Conservation (phyloP, 1,139 yeast genomes). For the Zygoascus sp. region DNA sequence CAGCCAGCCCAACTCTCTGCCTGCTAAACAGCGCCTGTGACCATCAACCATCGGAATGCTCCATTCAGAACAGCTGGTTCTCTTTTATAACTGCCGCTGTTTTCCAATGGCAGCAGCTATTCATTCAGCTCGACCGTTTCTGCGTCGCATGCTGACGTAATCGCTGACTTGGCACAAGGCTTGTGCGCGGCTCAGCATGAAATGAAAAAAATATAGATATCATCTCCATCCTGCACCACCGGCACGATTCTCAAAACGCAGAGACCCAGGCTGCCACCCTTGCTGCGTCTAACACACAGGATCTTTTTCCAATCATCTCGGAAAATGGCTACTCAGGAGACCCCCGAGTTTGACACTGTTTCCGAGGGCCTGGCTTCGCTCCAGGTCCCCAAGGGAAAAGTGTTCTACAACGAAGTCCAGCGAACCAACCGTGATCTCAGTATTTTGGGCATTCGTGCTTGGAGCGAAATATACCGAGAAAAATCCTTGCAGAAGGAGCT, state of each 20-base stretch:
- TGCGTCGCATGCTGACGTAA: too few relatives aligned
- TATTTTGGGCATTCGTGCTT: conserved; percentile 78
- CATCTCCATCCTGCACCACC: neutral
- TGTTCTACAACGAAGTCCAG: conserved; percentile 93
- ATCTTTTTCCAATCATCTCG: too few relatives aligned
- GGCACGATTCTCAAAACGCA: neutral
- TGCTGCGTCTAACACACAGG: too few relatives aligned
- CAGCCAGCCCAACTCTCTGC: too few relatives aligned
- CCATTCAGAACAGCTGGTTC: too few relatives aligned
- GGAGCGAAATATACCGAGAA: conserved; percentile 56
- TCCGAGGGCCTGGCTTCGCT: conserved; percentile 81
- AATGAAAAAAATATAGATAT: neutral
- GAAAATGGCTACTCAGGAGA: neutral
- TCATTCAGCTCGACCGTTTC: too few relatives aligned
- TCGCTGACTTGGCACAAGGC: neutral
- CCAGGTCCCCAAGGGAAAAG: conserved; percentile 72
- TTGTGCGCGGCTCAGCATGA: neutral
- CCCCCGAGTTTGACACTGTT: conserved; percentile 33
- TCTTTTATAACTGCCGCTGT: too few relatives aligned
- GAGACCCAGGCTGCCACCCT: too few relatives aligned
- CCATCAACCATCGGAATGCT: too few relatives aligned
- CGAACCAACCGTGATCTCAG: conserved; percentile 93
- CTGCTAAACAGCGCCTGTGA: too few relatives aligned
- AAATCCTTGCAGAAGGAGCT: conserved; percentile 31
- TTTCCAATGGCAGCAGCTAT: too few relatives aligned